These are phyloP conservation scores for Pyrenula massariospora DNA, from an alignment of 495 filamentous ascomycete species.

Conservation along the genomic window DNA sequence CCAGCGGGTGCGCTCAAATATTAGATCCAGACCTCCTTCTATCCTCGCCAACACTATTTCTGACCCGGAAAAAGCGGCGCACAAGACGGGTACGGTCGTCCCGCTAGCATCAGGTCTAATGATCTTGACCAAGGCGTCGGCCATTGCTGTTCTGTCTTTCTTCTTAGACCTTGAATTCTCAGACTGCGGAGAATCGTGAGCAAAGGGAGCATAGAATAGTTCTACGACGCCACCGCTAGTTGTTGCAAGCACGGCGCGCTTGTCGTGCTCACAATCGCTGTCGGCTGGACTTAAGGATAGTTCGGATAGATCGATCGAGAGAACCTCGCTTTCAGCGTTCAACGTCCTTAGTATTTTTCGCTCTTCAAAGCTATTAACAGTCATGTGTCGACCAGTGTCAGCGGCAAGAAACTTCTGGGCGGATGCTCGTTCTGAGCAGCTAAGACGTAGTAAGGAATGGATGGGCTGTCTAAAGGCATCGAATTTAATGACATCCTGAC, in stretches of 20 bases:
- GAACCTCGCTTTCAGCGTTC: slow-evolving; percentile 40
- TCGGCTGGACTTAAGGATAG: slow-evolving; percentile 13
- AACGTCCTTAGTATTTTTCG: slow-evolving; percentile 36
- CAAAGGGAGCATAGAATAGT: slow-evolving; percentile 43
- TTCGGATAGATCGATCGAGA: slow-evolving; percentile 15
- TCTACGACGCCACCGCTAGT: slow-evolving; percentile 45
- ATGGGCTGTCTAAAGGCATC: slow-evolving; percentile 42
- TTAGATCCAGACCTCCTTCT: slow-evolving; percentile 42
- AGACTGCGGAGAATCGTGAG: slow-evolving; percentile 17
- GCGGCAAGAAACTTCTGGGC: slow-evolving; percentile 31
- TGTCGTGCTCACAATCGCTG: slow-evolving; percentile 12
- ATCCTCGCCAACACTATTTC: slow-evolving; percentile 39
- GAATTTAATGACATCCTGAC: slow-evolving; percentile 25
- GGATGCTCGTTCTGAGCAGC: slow-evolving; percentile 15
- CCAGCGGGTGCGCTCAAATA: slow-evolving; percentile 42
- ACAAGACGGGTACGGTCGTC: slow-evolving; percentile 30
- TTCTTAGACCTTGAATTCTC: slow-evolving; percentile 24
- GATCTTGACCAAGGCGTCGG: slow-evolving; percentile 37
- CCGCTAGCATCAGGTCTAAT: slow-evolving; percentile 32
- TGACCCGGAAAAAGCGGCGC: slow-evolving; percentile 33
- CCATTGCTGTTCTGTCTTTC: slow-evolving; percentile 35
- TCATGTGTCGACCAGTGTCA: slow-evolving; percentile 44
- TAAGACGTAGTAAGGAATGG: slow-evolving; percentile 33
- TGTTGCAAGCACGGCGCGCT: slow-evolving; percentile 35
- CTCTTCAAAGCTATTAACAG: slow-evolving; percentile 34